Evolutionary conservation across 352 stramenopile species (phyloP).

Genomic region (Pythium angustatum): DNA sequence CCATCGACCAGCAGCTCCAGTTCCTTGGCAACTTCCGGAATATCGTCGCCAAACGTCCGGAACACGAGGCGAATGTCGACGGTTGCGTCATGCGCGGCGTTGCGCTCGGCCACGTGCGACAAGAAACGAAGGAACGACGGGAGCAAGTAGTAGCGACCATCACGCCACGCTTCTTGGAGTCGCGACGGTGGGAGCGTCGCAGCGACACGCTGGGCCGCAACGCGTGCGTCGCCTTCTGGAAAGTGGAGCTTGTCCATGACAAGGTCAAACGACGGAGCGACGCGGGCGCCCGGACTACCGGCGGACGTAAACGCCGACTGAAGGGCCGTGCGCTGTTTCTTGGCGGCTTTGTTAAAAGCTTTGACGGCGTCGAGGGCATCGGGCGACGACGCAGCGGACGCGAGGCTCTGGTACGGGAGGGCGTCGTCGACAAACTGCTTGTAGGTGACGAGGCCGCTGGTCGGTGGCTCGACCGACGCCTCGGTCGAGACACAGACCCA

Average conservation of each 20-base stretch:
- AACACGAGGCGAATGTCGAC: constrained; percentile 68
- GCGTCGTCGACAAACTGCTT: constrained; percentile 82
- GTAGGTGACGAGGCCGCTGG: constrained; percentile 57
- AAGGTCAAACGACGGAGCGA: constrained; percentile 56
- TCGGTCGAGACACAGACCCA: constrained; percentile 66
- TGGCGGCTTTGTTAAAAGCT: constrained; percentile 71
- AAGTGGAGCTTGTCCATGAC: constrained; percentile 84
- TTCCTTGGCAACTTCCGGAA: constrained; percentile 72
- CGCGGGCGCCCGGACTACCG: constrained; percentile 41
- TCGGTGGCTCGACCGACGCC: constrained; percentile 48
- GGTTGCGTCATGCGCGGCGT: constrained; percentile 16
- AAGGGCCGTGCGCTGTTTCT: constrained; percentile 76
- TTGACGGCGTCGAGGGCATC: constrained; percentile 59
- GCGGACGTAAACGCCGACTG: constrained; percentile 75
- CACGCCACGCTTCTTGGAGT: constrained; percentile 67
- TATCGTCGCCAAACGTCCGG: constrained; percentile 82
- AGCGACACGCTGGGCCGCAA: constrained; percentile 50
- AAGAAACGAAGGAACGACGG: constrained; percentile 81
- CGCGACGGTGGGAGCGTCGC: constrained; percentile 43
- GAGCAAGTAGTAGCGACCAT: constrained; percentile 81
- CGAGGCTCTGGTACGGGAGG: constrained; percentile 66
- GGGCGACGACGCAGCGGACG: constrained; percentile 13
- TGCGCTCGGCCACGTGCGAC: constrained; percentile 41
- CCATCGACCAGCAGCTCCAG: constrained; percentile 67
- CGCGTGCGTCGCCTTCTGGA: constrained; percentile 41